A percentile compares a stretch with the other conserved stretches of the same genome.
These are phyloP conservation scores for Tarenaya hassleriana DNA, from an alignment of 345 rosid species.

Conservation along the genomic window DNA sequence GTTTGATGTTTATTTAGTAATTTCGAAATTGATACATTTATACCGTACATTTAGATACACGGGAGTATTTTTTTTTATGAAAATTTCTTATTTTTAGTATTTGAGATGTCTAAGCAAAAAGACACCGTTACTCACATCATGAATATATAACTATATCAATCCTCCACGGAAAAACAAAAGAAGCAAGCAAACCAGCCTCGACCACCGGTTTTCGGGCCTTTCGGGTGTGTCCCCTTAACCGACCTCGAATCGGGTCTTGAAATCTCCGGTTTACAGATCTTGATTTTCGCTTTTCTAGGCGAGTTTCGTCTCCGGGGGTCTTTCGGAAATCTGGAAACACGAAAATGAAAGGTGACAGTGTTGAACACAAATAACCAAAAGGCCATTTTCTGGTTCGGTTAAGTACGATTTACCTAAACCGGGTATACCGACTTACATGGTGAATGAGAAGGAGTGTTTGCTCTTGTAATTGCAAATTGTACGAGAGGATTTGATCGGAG, in stretches of 20 bases:
- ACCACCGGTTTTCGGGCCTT: constrained; percentile 8
- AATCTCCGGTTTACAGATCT: constrained; percentile 9
- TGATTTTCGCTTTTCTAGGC: constrained; percentile 5
- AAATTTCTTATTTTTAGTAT: no score
- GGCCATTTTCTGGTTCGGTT: background rate
- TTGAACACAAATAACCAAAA: background rate
- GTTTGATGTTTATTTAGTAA: no score
- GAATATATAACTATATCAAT: constrained; percentile 4
- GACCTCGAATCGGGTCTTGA: constrained; percentile 6
- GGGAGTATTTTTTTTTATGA: no score
- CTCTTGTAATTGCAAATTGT: constrained; percentile 21
- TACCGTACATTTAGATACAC: no score
- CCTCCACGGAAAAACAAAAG: constrained; percentile 21
- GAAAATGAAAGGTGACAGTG: background rate
- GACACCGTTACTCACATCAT: no score
- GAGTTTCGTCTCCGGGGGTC: constrained; percentile 14
- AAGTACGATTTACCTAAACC: background rate
- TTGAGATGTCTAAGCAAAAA: no score
- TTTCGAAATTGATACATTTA: constrained; percentile 8
- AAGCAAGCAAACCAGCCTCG: constrained; percentile 27
- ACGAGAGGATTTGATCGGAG: constrained; percentile 23
- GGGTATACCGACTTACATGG: constrained; percentile 17
- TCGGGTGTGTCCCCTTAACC: background rate
- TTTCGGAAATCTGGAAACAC: constrained; percentile 18
- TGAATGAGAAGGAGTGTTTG: constrained; percentile 25